A percentile compares a stretch with the other conserved stretches of the same genome.
phyloP scores from a whole-genome alignment of 1,284 basidiomycete genomes.

The Xerocomus nothofagi region DNA sequence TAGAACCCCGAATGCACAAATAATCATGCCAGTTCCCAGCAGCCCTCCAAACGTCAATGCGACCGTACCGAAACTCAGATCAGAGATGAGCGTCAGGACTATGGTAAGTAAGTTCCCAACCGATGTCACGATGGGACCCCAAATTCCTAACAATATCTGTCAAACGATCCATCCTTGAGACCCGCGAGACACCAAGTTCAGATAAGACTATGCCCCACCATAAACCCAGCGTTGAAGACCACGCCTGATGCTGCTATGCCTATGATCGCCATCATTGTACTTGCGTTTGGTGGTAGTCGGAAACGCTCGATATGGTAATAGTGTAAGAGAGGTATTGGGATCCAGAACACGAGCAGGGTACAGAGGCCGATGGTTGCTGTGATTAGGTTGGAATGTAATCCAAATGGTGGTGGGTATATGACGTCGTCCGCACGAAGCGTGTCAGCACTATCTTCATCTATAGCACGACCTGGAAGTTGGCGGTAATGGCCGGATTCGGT shows the following conservation, averaged over 20 bases:
- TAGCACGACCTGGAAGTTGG: slow-evolving; percentile 37
- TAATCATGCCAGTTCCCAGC: slow-evolving; percentile 66
- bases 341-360: slow-evolving; percentile 68
- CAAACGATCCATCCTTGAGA: slow-evolving; percentile 9
- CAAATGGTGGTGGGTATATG: slow-evolving; percentile 65
- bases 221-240: slow-evolving; percentile 74
- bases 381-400: slow-evolving; percentile 74
- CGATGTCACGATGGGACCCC: slow-evolving; percentile 84
- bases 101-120: slow-evolving; percentile 84
- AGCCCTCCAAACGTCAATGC: slow-evolving; percentile 64
- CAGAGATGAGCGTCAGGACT: slow-evolving; percentile 74
- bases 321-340: slow-evolving; percentile 70
- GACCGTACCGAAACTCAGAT: slow-evolving; percentile 63
- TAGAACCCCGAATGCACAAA: slow-evolving; percentile 71
- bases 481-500: slow-evolving; percentile 44
- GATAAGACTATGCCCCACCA: slow-evolving; percentile 47
- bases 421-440: slow-evolving; percentile 30
- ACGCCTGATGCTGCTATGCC: slow-evolving; percentile 68
- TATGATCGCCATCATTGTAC: slow-evolving; percentile 48
- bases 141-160: slow-evolving; percentile 73
- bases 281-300: slow-evolving; percentile 49
- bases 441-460: slow-evolving; percentile 18
- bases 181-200: not conserved
- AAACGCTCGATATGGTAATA: slow-evolving; percentile 59
- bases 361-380: slow-evolving; percentile 67